phyloP scores from a whole-genome alignment of 306 rosid species.

The Glycine tomentella region DNA sequence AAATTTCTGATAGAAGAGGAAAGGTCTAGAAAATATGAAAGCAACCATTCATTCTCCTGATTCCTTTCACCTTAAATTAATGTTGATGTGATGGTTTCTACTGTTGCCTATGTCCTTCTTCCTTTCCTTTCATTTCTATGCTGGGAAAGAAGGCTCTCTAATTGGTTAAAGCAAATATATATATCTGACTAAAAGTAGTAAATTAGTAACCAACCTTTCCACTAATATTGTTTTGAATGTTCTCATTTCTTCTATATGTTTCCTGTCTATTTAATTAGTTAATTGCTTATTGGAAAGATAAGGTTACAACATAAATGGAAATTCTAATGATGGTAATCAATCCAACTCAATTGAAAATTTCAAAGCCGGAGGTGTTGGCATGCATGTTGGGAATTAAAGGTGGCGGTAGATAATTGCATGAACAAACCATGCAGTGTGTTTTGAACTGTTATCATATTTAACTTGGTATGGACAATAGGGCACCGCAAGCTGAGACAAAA shows the following conservation, averaged over 20 bases:
- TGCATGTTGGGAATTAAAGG: slow-evolving; percentile 49
- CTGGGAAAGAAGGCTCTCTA: not conserved
- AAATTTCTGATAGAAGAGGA: slow-evolving; percentile 56
- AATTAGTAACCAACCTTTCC: slow-evolving; percentile 36
- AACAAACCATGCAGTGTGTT: slow-evolving; percentile 45
- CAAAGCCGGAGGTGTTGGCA: slow-evolving; percentile 1
- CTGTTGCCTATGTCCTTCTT: slow-evolving; percentile 31
- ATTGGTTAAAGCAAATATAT: slow-evolving; percentile 4
- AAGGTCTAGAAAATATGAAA: slow-evolving; percentile 64
- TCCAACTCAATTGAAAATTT: slow-evolving; percentile 29
- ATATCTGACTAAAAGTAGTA: not conserved
- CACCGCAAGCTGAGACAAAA: slow-evolving; percentile 42
- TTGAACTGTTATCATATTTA: slow-evolving; percentile 30
- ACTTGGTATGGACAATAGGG: slow-evolving; percentile 43
- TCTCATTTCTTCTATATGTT: slow-evolving; percentile 47
- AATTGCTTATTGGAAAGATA: slow-evolving; percentile 41
- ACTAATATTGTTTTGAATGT: slow-evolving; percentile 9
- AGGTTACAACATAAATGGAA: slow-evolving; percentile 34
- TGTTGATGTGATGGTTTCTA: slow-evolving; percentile 50
- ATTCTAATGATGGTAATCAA: slow-evolving; percentile 31
- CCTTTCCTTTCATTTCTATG: slow-evolving; percentile 31
- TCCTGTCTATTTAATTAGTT: slow-evolving; percentile 42
- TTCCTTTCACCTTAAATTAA: slow-evolving; percentile 35
- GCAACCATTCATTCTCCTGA: slow-evolving; percentile 51
- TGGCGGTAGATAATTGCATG: slow-evolving; percentile 53